Conservation (phyloP, 305 asterid genomes). For the Rubia balearica region DNA sequence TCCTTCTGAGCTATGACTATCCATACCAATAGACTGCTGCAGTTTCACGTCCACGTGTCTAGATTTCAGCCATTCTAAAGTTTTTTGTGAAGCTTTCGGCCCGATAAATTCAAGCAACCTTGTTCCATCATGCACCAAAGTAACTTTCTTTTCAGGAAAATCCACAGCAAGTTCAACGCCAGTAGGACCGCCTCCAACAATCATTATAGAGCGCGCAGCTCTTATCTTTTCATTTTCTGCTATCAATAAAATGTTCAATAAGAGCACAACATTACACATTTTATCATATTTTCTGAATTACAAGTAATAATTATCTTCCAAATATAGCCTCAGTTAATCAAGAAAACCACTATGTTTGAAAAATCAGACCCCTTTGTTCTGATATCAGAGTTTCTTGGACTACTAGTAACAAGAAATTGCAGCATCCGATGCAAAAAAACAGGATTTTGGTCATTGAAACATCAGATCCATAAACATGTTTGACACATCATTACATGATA, state of each 20-base stretch:
- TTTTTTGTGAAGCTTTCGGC: constrained; percentile 52
- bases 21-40: constrained; percentile 41
- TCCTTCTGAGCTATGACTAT: constrained; percentile 25
- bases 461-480: no score
- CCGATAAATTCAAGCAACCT: constrained; percentile 72
- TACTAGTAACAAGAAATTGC: neutral
- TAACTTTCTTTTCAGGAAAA: constrained; percentile 49
- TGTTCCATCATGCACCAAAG: constrained; percentile 55
- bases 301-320: neutral
- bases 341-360: neutral
- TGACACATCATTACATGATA: no score
- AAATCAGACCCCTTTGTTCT: neutral
- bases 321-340: neutral
- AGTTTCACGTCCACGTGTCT: constrained; percentile 60
- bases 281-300: neutral
- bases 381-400: neutral
- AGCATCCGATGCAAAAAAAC: neutral
- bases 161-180: constrained; percentile 80
- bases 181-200: constrained; percentile 79
- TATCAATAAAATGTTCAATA: constrained; percentile 1
- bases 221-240: constrained; percentile 56
- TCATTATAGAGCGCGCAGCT: constrained; percentile 47
- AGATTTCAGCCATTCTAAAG: constrained; percentile 57
- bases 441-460: no score
- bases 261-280: neutral